Evolutionary conservation across 768 basidiomycete genomes (phyloP).

Genomic region (Naganishia antarctica): DNA sequence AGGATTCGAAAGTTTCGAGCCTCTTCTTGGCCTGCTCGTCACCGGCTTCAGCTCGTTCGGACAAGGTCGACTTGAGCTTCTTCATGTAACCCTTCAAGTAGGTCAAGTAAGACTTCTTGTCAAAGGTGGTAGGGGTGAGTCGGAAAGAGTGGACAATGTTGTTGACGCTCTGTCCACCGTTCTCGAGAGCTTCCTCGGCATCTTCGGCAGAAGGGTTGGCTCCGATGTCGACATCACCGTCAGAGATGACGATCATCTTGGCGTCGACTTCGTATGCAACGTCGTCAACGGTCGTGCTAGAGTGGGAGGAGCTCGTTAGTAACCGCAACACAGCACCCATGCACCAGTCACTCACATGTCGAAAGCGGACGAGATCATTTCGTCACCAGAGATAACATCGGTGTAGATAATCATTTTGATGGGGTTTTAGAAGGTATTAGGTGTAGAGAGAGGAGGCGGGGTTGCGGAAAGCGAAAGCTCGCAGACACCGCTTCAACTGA

Average conservation of each 20-base stretch:
- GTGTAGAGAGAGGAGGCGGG: constrained; percentile 12
- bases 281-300: constrained; percentile 69
- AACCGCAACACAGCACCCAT: too few species aligned
- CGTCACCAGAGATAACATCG: constrained; percentile 66
- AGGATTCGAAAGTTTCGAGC: constrained; percentile 74
- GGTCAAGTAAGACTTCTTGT: constrained; percentile 78
- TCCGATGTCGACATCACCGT: constrained; percentile 85
- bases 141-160: constrained; percentile 89
- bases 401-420: constrained; percentile 49
- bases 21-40: constrained; percentile 58
- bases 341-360: constrained; percentile 61
- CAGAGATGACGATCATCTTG: constrained; percentile 62
- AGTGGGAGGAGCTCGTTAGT: constrained; percentile 2
- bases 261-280: constrained; percentile 87
- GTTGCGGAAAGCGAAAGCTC: too few species aligned
- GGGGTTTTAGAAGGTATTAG: not conserved
- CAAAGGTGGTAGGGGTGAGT: constrained; percentile 71
- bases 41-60: constrained; percentile 56
- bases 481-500: too few species aligned
- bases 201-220: constrained; percentile 93
- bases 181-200: constrained; percentile 70
- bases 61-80: constrained; percentile 65
- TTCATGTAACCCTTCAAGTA: constrained; percentile 98
- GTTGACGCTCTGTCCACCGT: constrained; percentile 72
- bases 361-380: constrained; percentile 94